Evolutionary conservation across 768 basidiomycete species (phyloP).

Genomic region (Hemileccinum rubropunctum): DNA sequence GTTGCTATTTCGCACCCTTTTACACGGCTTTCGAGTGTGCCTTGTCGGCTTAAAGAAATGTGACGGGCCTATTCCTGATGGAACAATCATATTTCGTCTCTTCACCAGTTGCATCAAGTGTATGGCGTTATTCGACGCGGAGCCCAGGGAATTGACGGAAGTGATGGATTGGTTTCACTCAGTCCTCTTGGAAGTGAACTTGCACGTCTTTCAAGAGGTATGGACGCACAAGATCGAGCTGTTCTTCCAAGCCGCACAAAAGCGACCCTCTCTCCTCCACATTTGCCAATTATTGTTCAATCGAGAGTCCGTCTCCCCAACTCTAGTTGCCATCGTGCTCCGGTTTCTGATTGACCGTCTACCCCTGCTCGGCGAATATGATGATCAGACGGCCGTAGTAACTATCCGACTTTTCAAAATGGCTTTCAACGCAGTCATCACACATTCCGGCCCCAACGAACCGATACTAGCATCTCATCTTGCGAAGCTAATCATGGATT

Average conservation of each 20-base stretch:
- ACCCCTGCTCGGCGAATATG: slow-evolving; percentile 79
- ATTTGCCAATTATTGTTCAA: slow-evolving; percentile 82
- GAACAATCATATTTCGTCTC: slow-evolving; percentile 80
- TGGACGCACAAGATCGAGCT: slow-evolving; percentile 92
- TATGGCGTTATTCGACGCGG: slow-evolving; percentile 78
- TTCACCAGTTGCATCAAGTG: slow-evolving; percentile 84
- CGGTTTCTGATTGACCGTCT: slow-evolving; percentile 82
- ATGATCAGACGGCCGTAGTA: slow-evolving; percentile 76
- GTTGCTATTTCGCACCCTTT: slow-evolving; percentile 79
- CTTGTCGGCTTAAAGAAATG: slow-evolving; percentile 75
- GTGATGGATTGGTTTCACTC: slow-evolving; percentile 78
- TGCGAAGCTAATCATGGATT: slow-evolving; percentile 91
- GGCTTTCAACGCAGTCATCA: slow-evolving; percentile 84
- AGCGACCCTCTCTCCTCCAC: slow-evolving; percentile 75
- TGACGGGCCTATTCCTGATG: slow-evolving; percentile 77
- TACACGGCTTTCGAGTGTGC: slow-evolving; percentile 84
- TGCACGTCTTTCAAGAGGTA: slow-evolving; percentile 93
- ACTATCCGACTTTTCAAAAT: slow-evolving; percentile 94
- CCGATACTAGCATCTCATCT: slow-evolving; percentile 91
- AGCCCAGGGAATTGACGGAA: slow-evolving; percentile 69
- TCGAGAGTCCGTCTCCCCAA: slow-evolving; percentile 73
- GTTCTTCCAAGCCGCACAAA: slow-evolving; percentile 78
- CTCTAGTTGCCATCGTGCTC: slow-evolving; percentile 86
- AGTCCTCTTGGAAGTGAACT: slow-evolving; percentile 77
- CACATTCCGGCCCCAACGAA: slow-evolving; percentile 76